A percentile compares a stretch with the other conserved stretches of the same genome.
These are phyloP conservation scores for Tetracladium maxilliforme DNA, from an alignment of 2,329 filamentous ascomycete species.

Conservation along the genomic window DNA sequence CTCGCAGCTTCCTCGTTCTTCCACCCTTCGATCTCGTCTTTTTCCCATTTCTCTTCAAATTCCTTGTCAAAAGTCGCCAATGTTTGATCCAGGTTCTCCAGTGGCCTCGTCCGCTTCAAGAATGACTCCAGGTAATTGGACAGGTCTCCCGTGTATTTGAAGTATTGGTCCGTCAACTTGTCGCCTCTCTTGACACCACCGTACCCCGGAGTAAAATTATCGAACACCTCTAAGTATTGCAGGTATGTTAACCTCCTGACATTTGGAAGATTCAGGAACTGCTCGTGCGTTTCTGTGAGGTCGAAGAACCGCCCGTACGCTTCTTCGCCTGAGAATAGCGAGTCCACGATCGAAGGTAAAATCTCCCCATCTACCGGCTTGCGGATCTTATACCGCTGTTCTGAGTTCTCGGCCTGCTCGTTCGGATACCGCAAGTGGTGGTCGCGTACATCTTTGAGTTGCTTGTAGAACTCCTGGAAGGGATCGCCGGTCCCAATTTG, in stretches of 20 bases:
- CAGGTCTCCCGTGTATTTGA: conserved; percentile 71
- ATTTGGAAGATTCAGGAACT: conserved; percentile 77
- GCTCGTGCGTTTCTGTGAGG: conserved; percentile 68
- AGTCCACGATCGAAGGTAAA: conserved; percentile 59
- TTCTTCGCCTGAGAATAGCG: conserved; percentile 92
- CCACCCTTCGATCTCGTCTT: conserved; percentile 72
- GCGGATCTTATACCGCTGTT: conserved; percentile 72
- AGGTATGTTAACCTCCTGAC: conserved; percentile 79
- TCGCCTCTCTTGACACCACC: conserved; percentile 63
- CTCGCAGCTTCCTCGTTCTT: conserved; percentile 31
- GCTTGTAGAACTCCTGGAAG: conserved; percentile 83
- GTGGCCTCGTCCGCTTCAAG: conserved; percentile 66
- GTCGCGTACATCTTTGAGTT: conserved; percentile 65
- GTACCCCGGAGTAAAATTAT: conserved; percentile 64
- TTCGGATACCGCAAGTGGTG: conserved; percentile 88
- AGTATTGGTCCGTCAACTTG: conserved; percentile 87
- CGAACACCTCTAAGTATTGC: conserved; percentile 85
- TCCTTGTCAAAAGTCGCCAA: conserved; percentile 66
- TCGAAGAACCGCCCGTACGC: conserved; percentile 88
- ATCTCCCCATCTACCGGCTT: conserved; percentile 48
- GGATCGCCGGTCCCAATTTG: conserved; percentile 72
- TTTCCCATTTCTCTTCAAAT: conserved; percentile 72
- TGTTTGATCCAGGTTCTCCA: conserved; percentile 74
- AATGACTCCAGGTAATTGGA: conserved; percentile 79
- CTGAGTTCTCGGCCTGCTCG: conserved; percentile 88